Evolutionary conservation across 202 grass and related monocot species (phyloP), one percentile per base, ranked within the genome.

Genomic region (Bolboschoenoplectus hybrid): DNA sequence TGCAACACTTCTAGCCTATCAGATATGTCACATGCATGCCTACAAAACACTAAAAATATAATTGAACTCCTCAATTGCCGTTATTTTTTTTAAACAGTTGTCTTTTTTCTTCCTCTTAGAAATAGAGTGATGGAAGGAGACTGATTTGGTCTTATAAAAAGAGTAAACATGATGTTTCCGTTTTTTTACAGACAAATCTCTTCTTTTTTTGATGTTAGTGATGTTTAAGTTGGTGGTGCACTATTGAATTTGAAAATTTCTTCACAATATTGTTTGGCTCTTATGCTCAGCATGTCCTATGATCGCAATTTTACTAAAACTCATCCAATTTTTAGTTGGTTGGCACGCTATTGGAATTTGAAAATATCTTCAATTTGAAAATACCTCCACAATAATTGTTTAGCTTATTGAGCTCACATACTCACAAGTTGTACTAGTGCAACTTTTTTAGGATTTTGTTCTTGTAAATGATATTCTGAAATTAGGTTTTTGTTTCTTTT

Each of bases 371-470:
- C 53, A 56, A 3, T 26, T 26, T 26, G 26, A 26, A 26, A 26
- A 26, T 26, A 26, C 26, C 26, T 26, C 26, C 26, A 26, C 26
- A 56, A 56, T 16, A 16, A 26, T 26, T 46, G 17, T 47, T 45
- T 46, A 72, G 68, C 41, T 46, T 47, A 20, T 43, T 47, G 39
- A 72, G 6, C 17, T 72, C 43, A 10, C 7, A 46, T 47, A 49
- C 11, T 73, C 43, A 10, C 7, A 20, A 73, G 41, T 43, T 49
- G n/a, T 73, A 73, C 44, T 10, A 47, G 26, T 26, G 26, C 26
- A 73, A 73, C 43, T 55, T 72, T 84, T 3, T 72, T 81, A 36
- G 38, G 85, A 19, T 88, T 81, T 81, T 17, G 34, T 41, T 79
- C 12, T 79, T 79, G 34, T 58, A 40, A 57, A 77, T 56, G 50